Evolutionary conservation across 2,329 filamentous ascomycete genomes (phyloP), one percentile per base, ranked within the genome.

Genomic region (Cladophialophora exuberans): DNA sequence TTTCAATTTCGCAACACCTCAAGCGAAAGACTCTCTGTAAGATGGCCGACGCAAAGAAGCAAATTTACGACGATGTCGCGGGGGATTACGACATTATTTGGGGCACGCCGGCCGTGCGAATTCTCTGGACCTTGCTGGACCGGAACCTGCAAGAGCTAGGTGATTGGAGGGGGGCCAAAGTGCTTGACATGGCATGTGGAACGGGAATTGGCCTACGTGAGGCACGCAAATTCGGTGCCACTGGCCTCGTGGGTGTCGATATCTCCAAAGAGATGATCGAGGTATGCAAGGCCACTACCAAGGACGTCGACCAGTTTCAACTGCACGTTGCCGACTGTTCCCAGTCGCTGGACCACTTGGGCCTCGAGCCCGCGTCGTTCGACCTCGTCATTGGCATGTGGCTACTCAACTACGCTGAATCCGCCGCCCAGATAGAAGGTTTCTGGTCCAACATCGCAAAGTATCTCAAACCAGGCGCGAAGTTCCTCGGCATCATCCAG

Each of bases 111-210:
- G 48, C 48, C 7, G 48, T 52, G 10, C 22, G 38, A 4, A 52
- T 52, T 15, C 18, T 52, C 13, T 52, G 36, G 36, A 42, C 48
- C 9, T 22, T 43, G n/a, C 39, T 52, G 10, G 48, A 52, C 38
- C 15, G 20, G 3, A 30, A 42, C 17, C 48, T 52, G 10, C 48
- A 45, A 28, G 22, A 35, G 20, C 48, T 52, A 10, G 36, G 38
- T 28, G 23, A 52, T 38, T 52, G 48, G 48, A 52, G 31, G 10
- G 48, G 48, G 15, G 38, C 48, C 4, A 20, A n/a, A 13, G 62
- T 72, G 13, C 67, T 73, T 28, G 71, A 73, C 47, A 66, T 73
- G 11, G 71, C 70, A 15, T 72, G 71, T 53, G 70, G 70, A n/a
- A 66, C 68, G 1, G 71, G 70, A 11, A 69, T 66, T 52, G 48